A percentile compares a stretch with the other conserved stretches of the same genome.
Evolutionary conservation across 1,139 yeast genomes (phyloP).

Genomic region (Taphrina populina): DNA sequence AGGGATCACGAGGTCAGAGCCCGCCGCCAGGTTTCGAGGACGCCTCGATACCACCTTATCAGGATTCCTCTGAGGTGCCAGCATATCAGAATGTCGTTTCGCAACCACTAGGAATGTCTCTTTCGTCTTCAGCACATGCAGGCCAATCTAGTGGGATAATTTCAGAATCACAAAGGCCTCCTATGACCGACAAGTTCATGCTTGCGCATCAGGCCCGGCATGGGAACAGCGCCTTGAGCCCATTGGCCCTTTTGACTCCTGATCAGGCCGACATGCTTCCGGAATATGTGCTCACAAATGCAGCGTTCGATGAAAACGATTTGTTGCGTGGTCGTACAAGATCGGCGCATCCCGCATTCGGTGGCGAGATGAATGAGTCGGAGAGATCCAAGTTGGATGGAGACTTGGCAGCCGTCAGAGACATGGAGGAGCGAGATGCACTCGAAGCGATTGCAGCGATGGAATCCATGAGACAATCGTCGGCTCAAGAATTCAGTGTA

Average conservation of each 20-base stretch:
- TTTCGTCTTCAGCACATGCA: neutral
- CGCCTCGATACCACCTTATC: constrained; percentile 11
- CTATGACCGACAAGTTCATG: constrained; percentile 25
- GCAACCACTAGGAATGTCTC: constrained; percentile 3
- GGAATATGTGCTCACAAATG: constrained; percentile 4
- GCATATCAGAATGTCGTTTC: constrained; percentile 16
- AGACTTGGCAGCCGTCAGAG: constrained; percentile 4
- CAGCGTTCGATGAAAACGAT: neutral
- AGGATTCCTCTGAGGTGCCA: constrained; percentile 8
- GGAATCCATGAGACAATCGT: neutral
- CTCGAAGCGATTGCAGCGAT: constrained; percentile 19
- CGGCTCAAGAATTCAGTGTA: neutral
- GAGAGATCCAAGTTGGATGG: constrained; percentile 8
- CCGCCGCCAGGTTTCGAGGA: constrained; percentile 24
- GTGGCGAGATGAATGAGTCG: neutral
- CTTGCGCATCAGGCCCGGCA: constrained; percentile 16
- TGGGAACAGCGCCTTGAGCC: constrained; percentile 7
- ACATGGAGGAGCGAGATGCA: constrained; percentile 3
- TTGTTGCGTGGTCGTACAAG: neutral
- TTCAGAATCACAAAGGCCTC: constrained; percentile 9
- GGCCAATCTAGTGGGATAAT: neutral
- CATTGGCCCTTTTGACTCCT: constrained; percentile 8
- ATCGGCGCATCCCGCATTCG: constrained; percentile 6
- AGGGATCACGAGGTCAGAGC: constrained; percentile 19
- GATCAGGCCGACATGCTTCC: constrained; percentile 16